Conservation (phyloP, 108 stramenopile genomes). For the Cyclotella cryptica region DNA sequence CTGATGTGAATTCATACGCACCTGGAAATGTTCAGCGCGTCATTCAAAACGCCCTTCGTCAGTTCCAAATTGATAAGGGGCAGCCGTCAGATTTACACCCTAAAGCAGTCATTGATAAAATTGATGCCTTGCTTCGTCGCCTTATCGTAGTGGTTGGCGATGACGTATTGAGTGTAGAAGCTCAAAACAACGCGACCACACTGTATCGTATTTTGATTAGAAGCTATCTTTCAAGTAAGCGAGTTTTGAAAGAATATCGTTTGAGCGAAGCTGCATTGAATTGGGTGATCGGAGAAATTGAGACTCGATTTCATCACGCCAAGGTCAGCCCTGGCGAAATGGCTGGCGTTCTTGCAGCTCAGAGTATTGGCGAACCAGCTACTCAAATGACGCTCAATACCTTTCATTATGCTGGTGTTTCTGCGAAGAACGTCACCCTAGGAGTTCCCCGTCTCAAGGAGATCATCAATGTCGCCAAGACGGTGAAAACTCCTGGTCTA, state of each 20-base stretch:
- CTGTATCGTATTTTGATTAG: conserved; percentile 93
- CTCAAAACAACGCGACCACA: conserved; percentile 94
- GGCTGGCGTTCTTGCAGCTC: conserved; percentile 98
- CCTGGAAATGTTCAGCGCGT: conserved; percentile 94
- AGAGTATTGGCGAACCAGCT: conserved; percentile 98
- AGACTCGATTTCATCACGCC: conserved; percentile 89
- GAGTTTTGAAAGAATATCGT: conserved; percentile 89
- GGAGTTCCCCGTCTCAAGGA: conserved; percentile 99
- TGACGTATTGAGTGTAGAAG: conserved; percentile 89
- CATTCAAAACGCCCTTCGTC: conserved; percentile 91
- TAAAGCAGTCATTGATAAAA: conserved; percentile 76
- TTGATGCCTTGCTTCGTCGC: conserved; percentile 81
- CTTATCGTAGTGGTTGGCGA: conserved; percentile 94
- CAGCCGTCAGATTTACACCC: conserved; percentile 92
- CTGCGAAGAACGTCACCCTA: conserved; percentile 98
- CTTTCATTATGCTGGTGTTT: conserved; percentile 98
- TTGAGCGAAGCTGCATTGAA: conserved; percentile 90
- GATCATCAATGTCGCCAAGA: conserved; percentile 98
- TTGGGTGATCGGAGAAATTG: conserved; percentile 93
- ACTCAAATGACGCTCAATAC: conserved; percentile 99
- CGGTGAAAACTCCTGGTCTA: conserved; percentile 94
- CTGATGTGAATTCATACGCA: conserved; percentile 85
- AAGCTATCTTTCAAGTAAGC: conserved; percentile 86
- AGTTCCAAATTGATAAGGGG: conserved; percentile 89
- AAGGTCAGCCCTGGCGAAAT: conserved; percentile 98